Evolutionary conservation across 1,139 yeast species (phyloP).

Genomic region (Geotrichum australiense): DNA sequence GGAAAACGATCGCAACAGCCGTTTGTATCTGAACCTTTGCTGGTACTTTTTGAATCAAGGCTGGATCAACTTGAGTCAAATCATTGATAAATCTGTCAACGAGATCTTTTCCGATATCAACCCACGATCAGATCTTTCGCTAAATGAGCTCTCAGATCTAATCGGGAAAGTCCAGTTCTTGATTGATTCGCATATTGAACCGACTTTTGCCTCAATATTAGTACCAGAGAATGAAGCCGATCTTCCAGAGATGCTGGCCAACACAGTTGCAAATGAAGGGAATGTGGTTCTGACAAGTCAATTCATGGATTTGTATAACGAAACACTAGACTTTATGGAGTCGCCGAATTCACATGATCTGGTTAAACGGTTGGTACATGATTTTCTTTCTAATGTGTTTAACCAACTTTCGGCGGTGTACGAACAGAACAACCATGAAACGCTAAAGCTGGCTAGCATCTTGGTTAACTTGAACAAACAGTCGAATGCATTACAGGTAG

Average conservation of each 20-base stretch:
- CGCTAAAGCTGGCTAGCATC: conserved; percentile 56
- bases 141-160: conserved; percentile 52
- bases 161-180: conserved; percentile 39
- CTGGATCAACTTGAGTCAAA: conserved; percentile 53
- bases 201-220: conserved; percentile 28
- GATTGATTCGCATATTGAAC: conserved; percentile 30
- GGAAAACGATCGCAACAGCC: conserved; percentile 40
- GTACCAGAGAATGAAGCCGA: conserved; percentile 41
- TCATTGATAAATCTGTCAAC: conserved; percentile 52
- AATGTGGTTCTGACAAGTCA: not conserved
- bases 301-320: conserved; percentile 40
- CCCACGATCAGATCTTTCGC: conserved; percentile 64
- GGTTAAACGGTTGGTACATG: conserved; percentile 34
- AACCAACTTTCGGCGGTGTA: conserved; percentile 27
- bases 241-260: conserved; percentile 34
- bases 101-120: conserved; percentile 53
- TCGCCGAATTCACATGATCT: conserved; percentile 40
- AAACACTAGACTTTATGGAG: conserved; percentile 45
- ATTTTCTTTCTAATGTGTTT: conserved; percentile 29
- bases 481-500: conserved; percentile 46
- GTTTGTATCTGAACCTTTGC: conserved; percentile 76
- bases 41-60: conserved; percentile 96
- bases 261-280: conserved; percentile 32
- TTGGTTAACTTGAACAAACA: conserved; percentile 65
- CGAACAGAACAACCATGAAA: conserved; percentile 19